Base-by-base conservation (phyloP, 1,139 yeast species). In the Suhomyces bribrorum region DNA sequence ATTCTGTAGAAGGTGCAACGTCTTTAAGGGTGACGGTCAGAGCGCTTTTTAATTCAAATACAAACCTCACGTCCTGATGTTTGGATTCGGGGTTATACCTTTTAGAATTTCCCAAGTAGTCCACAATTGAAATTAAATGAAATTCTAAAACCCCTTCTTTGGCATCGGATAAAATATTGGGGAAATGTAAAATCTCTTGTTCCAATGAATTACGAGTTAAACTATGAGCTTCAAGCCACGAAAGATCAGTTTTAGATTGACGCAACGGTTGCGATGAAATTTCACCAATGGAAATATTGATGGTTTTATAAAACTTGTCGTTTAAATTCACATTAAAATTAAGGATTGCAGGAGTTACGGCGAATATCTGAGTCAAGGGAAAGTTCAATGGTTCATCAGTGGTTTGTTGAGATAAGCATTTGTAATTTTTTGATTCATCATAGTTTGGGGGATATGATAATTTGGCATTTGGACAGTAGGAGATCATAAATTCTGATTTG, bases 331-430 rank as follows among this genome's bases (percentile, higher is more conserved):
- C 75, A 16, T 75, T 73, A 48, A 88, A 81, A 41, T 75, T 73
- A 17, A 87, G 69, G 24, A 73, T 74, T 34, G 88, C 62, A 0
- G 97, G 97, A 1, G 90, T 82, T 2, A 86, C 85, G 40, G 96
- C 96, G 28, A 67, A 66, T 1, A 82, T 75, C 4, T 77, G 69
- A 22, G 89, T 69, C 32, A 65, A 52, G 0, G 77, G 77, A 31
- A 68, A 63, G 26, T 69, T 66, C n/a, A 83, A 64, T 9, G 73
- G 57, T 44, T 62, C 44, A 35, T 79, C 86, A 16, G 82, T 54
- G 5, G 51, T 36, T 5, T 46, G 45, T 2, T 46, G 41, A 2
- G 62, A 86, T 26, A 83, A 63, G 64, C 96, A 89, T 46, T 77
- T 73, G 49, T 82, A 78, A n/a, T 57, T 54, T 12, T 58, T 50